A percentile compares a stretch with the other conserved stretches of the same genome.
These are phyloP conservation scores for Rutstroemia sp. DNA, from an alignment of 2,329 filamentous ascomycete genomes.

Conservation along the genomic window DNA sequence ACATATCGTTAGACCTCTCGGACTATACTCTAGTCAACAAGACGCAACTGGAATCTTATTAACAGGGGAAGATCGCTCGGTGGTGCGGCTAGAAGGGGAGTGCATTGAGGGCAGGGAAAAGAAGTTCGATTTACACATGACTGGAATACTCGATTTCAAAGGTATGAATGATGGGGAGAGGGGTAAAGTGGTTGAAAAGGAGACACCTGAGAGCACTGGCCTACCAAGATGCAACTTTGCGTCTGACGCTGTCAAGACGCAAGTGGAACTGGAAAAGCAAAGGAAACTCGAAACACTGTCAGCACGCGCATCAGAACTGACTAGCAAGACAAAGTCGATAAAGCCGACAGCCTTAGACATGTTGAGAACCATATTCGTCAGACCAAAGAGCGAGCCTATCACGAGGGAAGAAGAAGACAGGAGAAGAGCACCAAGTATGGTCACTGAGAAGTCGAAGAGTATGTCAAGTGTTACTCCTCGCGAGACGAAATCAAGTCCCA, in stretches of 20 bases:
- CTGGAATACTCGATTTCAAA: not conserved
- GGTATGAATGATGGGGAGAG: not conserved
- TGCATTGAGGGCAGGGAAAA: not conserved
- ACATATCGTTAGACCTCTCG: no score
- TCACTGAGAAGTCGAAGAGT: not conserved
- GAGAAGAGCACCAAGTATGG: not conserved
- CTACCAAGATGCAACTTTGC: not conserved
- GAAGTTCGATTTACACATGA: not conserved
- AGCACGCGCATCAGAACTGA: not conserved
- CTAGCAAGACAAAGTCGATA: not conserved
- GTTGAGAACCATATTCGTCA: not conserved
- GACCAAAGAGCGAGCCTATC: slow-evolving; percentile 1
- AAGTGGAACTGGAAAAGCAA: not conserved
- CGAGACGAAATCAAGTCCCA: not conserved
- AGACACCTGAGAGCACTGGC: not conserved
- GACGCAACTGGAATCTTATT: no score
- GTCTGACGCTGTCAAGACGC: not conserved
- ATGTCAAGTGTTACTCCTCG: not conserved
- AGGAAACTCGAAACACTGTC: no score
- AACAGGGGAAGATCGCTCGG: not conserved
- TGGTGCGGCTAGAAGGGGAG: not conserved
- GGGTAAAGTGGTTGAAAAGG: not conserved
- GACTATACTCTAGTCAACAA: no score
- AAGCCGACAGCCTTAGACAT: not conserved
- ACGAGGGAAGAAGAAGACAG: not conserved